Base-by-base conservation (phyloP, 257 asterid genomes). In the Forsythia suspensa region DNA sequence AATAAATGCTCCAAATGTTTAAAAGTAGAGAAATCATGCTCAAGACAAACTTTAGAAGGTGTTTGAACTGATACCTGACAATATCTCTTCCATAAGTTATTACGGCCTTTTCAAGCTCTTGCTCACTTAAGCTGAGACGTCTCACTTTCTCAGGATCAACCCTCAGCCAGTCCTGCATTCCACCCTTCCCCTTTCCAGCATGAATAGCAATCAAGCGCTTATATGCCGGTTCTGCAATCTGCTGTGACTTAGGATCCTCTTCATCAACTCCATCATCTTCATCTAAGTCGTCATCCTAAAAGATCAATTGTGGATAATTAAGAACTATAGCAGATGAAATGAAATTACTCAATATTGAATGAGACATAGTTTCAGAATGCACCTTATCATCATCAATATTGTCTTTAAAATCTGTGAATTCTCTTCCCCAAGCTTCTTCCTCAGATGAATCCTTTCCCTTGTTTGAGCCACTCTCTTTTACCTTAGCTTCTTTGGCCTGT, bases 51-150 rank as follows among this genome's bases (percentile, higher is more conserved):
- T 29, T 20, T 48, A 61, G 59, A 71, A 55, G 8, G 42, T 43
- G 37, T 21, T 7, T 21, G 43, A 63, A 29, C 70, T 41, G 37
- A 43, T 83, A 92, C 97, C 96, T 87, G 79, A 92, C 88, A 71
- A 92, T 75, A 51, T 92, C 90, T 46, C 63, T 73, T 59, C 96
- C 89, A 81, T 88, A 84, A 72, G 89, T 80, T 75, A 70, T 57
- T 59, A 88, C 77, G 61, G 93, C 92, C 88, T 86, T 89, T 80
- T 92, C 96, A 39, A 92, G 83, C 77, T 88, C 90, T 76, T 87
- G 92, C 71, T 92, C 97, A 11, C 97, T 92, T 88, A 92, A 88
- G 87, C 97, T 92, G 79, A 92, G 90, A 48, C 97, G 94, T 78
- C 96, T 85, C 34, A 85, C 96, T 89, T 83, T 90, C 73, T 85